Evolutionary conservation across 1,139 yeast species (phyloP).

Genomic region (Nematodospora anomalae): DNA sequence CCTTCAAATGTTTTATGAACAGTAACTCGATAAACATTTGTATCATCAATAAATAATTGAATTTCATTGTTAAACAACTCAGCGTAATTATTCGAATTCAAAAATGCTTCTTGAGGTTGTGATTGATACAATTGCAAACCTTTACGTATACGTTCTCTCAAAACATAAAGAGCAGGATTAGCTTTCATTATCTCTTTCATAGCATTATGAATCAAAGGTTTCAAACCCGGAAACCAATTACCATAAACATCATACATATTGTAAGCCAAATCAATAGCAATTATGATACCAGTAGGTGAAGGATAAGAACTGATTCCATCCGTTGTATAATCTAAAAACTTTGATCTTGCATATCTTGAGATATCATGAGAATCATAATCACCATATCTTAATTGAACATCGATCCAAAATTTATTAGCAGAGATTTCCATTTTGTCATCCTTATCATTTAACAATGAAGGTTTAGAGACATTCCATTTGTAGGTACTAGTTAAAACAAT

Average conservation of each 20-base stretch:
- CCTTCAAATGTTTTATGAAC: conserved; percentile 94
- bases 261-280: conserved; percentile 91
- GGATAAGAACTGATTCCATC: conserved; percentile 88
- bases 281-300: conserved; percentile 87
- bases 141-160: conserved; percentile 90
- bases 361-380: conserved; percentile 98
- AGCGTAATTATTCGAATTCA: conserved; percentile 86
- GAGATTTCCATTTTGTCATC: conserved; percentile 53
- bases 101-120: conserved; percentile 88
- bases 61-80: conserved; percentile 84
- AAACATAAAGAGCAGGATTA: conserved; percentile 88
- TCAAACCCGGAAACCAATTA: conserved; percentile 95
- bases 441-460: conserved; percentile 70
- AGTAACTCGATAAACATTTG: conserved; percentile 91
- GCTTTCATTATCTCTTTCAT: conserved; percentile 94
- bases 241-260: conserved; percentile 97
- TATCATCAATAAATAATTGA: conserved; percentile 86
- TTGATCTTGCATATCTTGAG: conserved; percentile 89
- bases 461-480: conserved; percentile 83
- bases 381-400: conserved; percentile 92
- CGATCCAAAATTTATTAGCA: conserved; percentile 87
- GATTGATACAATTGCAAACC: conserved; percentile 92
- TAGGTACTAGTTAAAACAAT: conserved; percentile 72
- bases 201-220: conserved; percentile 85
- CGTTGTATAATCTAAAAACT: conserved; percentile 87